Base-by-base conservation (phyloP, 2,329 filamentous ascomycete species). In the Epichloe baconii region DNA sequence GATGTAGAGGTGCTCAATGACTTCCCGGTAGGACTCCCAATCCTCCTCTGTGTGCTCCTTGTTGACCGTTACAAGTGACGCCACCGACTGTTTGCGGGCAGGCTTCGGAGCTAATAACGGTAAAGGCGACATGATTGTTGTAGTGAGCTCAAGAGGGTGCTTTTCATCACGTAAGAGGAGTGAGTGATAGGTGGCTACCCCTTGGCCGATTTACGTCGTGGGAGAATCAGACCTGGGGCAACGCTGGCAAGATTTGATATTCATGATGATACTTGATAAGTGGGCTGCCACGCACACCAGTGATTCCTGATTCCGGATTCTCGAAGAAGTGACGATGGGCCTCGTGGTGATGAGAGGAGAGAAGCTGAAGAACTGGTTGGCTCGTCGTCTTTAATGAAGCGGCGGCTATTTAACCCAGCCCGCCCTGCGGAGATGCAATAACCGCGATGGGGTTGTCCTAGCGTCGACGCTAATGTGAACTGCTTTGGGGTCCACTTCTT, bases 21-120 rank as follows among this genome's bases (percentile, higher is more conserved):
- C 55, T n/a, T 57, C 57, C 48, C 58, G 61, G 54, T 62, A 62
- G 11, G 57, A 55, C 52, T 63, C 59, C 66, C 66, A 68, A 50
- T 68, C 66, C 17, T 59, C 56, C 48, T 67, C 65, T 4, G 60
- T 61, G 45, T 68, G 66, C 51, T 68, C 66, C 52, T 65, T 67
- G 42, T 61, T 57, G 49, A 59, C 58, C 23, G 57, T 56, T 53
- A 53, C 58, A 37, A 64, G 62, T 12, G 38, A 44, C 21, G 53
- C 49, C 35, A 51, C 52, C 19, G 57, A 62, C 36, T 55, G 49
- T 34, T 59, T 58, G 45, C 64, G 64, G 26, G 63, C 59, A 48
- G 61, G 59, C 50, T 66, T 62, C 49, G 66, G 66, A 36, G 65
- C 66, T 56, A 68, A 50, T 23, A 57, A 52, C 51, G 66, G 65